phyloP scores from a whole-genome alignment of 352 stramenopile genomes.

The Peronospora belbahrii region DNA sequence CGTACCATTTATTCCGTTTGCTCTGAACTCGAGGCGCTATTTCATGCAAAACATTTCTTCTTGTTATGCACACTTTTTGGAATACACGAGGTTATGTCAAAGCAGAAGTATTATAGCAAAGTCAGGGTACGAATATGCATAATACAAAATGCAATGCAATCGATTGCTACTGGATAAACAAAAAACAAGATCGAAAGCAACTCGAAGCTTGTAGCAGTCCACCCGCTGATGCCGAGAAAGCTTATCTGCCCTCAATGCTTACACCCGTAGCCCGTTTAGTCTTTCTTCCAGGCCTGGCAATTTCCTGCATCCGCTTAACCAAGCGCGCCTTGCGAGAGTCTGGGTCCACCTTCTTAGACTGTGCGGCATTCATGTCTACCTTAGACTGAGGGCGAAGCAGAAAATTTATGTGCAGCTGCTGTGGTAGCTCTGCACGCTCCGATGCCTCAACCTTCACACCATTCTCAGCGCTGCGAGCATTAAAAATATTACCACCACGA shows the following conservation, averaged over 20 bases:
- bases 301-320: conserved; percentile 84
- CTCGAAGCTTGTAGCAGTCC: conserved; percentile 1
- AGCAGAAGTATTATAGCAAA: too few species aligned
- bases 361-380: conserved; percentile 55
- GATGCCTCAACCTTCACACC: conserved; percentile 39
- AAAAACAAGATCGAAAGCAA: conserved; percentile 9
- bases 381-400: conserved; percentile 77
- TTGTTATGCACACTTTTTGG: too few species aligned
- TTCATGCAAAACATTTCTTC: too few species aligned
- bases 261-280: conserved; percentile 62
- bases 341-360: conserved; percentile 54
- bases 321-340: conserved; percentile 78
- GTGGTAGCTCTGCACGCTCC: conserved; percentile 59
- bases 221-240: conserved; percentile 2
- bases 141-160: conserved; percentile 26
- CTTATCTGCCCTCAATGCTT: conserved; percentile 80
- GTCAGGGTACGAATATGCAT: too few species aligned
- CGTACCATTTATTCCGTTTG: too few species aligned
- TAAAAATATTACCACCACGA: conserved; percentile 49
- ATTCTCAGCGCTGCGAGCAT: conserved; percentile 14
- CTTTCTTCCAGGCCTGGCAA: conserved; percentile 71
- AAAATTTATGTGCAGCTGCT: conserved; percentile 78
- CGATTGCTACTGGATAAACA: conserved; percentile 20
- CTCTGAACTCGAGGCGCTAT: too few species aligned
- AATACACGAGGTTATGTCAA: conserved; percentile 22